These are phyloP conservation scores for Stropharia rugosoannulata DNA, from an alignment of 768 basidiomycete species.

Conservation along the genomic window DNA sequence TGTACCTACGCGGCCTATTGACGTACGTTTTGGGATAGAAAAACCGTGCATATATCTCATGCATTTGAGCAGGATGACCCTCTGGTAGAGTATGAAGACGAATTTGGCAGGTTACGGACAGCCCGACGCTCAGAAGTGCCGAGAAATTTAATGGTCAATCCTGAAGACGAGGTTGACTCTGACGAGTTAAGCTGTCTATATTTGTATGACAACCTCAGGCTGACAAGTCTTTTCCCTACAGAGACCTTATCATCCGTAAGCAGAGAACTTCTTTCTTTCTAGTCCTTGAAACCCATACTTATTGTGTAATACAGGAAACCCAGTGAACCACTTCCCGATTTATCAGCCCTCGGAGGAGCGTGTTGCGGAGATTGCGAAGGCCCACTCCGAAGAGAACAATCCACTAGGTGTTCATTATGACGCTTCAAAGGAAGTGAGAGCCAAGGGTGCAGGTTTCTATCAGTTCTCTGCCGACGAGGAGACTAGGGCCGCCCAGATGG, in stretches of 20 bases:
- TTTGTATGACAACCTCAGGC: neutral
- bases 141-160: conserved; percentile 50
- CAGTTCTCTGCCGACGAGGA: conserved; percentile 89
- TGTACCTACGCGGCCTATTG: conserved; percentile 45
- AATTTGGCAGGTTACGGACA: conserved; percentile 77
- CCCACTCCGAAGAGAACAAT: conserved; percentile 67
- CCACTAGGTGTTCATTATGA: conserved; percentile 82
- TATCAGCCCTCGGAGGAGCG: conserved; percentile 85
- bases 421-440: conserved; percentile 76
- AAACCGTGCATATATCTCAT: neutral
- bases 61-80: conserved; percentile 58
- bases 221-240: conserved; percentile 20
- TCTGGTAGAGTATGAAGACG: conserved; percentile 83
- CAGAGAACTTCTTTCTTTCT: conserved; percentile 2
- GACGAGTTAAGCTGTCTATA: conserved; percentile 50
- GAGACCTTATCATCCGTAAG: conserved; percentile 62
- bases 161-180: conserved; percentile 49
- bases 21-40: conserved; percentile 18
- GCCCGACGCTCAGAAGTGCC: conserved; percentile 76
- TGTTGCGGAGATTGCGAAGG: conserved; percentile 69
- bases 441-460: conserved; percentile 89
- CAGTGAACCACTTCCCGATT: conserved; percentile 82
- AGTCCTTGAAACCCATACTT: neutral
- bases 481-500: conserved; percentile 76
- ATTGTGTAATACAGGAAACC: conserved; percentile 55